Evolutionary conservation across 1,139 yeast species (phyloP), one percentile per base, ranked within the genome.

Genomic region (Candida pseudocylindracea): DNA sequence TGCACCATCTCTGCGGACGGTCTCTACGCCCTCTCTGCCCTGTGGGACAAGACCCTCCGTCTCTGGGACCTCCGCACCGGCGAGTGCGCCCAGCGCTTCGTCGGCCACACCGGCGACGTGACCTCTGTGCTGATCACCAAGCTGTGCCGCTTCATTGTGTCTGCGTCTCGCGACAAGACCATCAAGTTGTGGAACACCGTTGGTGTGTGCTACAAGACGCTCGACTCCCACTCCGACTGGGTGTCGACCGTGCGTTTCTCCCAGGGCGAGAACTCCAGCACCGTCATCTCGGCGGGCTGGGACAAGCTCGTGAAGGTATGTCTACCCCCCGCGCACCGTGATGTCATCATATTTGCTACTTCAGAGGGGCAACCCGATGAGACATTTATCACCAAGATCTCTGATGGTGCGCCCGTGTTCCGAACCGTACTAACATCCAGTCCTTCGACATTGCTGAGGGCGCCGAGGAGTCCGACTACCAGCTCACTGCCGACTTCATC

Each of bases 11-110:
- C 98, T 44, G 88, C 92, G 57, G 98, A 91, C 60, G 98, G 98
- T 63, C 75, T 79, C 56, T 88, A 74, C 70, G 98, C 95, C 55
- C 70, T 88, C 60, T 88, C 98, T 45, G 95, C 93, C 54, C 91
- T 98, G 53, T 88, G 99, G 99, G 98, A 88, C 62, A 81, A 78
- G 70, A 85, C 98, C 56, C 72, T 91, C 61, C 91, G 96, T 73
- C 78, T 88, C 57, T 88, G 99, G 99, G 88, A 81, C 62, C 72
- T 88, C 54, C 75, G 74, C 59, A 71, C 91, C 51, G 99, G 98
- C 69, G 79, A 75, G 63, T 75, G 88, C 55, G 69, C 83, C 63
- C 72, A 72, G 60, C 85, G 95, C 67, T 88, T 88, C 57, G 94
- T 78, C 48, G 99, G 98, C 55, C 99, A 88, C 92, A 72, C 72